Percentiles rank a stretch among this genome's conserved stretches.
Evolutionary conservation across 2,329 filamentous ascomycete species (phyloP).

Genomic region (Fusarium nelsonii): DNA sequence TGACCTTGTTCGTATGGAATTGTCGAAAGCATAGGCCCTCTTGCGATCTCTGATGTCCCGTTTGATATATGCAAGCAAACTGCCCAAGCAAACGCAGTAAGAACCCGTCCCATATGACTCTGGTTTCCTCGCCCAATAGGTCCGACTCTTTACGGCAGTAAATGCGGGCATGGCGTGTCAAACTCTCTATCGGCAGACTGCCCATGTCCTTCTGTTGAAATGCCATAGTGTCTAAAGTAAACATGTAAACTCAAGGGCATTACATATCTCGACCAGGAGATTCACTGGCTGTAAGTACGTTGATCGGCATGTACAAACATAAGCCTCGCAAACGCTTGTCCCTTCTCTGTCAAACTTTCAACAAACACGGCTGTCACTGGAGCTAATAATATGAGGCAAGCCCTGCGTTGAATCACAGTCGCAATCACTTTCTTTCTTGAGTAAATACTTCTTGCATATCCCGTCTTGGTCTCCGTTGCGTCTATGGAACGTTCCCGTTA

Average conservation of each 20-base stretch:
- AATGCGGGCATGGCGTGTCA: conserved; percentile 11
- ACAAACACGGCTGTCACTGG: not conserved
- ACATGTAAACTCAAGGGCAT: conserved; percentile 9
- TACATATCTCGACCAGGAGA: conserved; percentile 6
- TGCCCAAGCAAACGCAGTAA: conserved; percentile 15
- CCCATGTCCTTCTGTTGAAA: conserved; percentile 14
- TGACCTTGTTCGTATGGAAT: conserved; percentile 5
- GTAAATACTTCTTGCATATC: not conserved
- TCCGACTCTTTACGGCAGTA: not conserved
- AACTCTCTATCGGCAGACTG: conserved; percentile 9
- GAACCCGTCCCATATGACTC: conserved; percentile 1
- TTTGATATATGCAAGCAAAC: not conserved
- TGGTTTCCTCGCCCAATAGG: conserved; percentile 1
- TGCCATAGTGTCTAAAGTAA: not conserved
- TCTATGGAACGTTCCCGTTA: conserved; percentile 31
- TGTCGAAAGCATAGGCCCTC: not conserved
- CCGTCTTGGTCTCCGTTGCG: conserved; percentile 22
- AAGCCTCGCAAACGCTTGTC: conserved; percentile 5
- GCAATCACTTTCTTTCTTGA: not conserved
- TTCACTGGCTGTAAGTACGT: conserved; percentile 4
- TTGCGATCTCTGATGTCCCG: conserved; percentile 6
- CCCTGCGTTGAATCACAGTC: not conserved
- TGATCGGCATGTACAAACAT: not conserved
- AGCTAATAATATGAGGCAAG: not conserved
- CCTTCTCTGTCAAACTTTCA: conserved; percentile 4